Base-by-base conservation (phyloP, 805 yeast genomes). In the Starmerella apis region DNA sequence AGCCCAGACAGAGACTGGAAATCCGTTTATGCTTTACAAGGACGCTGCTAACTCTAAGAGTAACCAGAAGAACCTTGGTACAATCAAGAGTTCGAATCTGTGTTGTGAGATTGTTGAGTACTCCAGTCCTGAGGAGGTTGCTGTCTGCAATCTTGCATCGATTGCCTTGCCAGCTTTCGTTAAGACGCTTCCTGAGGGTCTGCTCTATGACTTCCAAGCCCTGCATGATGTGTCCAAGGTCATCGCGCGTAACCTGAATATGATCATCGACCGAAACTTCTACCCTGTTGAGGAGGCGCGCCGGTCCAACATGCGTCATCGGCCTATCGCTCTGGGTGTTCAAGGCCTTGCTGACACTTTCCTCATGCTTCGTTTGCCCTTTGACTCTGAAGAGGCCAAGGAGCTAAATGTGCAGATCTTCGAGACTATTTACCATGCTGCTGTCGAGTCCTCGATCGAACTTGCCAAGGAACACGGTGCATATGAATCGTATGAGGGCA, bases 251-350 rank as follows among this genome's bases (percentile, higher is more conserved):
- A 90, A 90, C 66, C 71, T 90, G 66, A 82, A 90, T 72, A 75
- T 70, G 62, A 76, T 90, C 53, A 90, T 90, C 52, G 96, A 90
- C 70, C 77, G 81, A 55, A 85, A 87, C 63, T 73, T 71, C 63
- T 90, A 90, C 65, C 97, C 98, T 4, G 81, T 85, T 22, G 77
- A 74, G 47, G 83, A 78, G 56, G 90, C 97, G 4, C 74, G 73
- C 60, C 62, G 55, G 42, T 85, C 96, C 16, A 90, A 92, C 67
- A 69, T 77, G 73, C 79, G 79, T 62, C 83, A 90, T 66, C 75
- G 98, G 60, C 97, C 98, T 19, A 78, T 90, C 61, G 96, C 96
- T n/a, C 68, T 90, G 20, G 98, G 98, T 58, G 96, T 90, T n/a
- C 96, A 90, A 67, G 98, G 98, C 51, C 72, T 90, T 48, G 96